phyloP scores from a whole-genome alignment of 2,329 filamentous ascomycete genomes.

The Magnaporthales sp. region DNA sequence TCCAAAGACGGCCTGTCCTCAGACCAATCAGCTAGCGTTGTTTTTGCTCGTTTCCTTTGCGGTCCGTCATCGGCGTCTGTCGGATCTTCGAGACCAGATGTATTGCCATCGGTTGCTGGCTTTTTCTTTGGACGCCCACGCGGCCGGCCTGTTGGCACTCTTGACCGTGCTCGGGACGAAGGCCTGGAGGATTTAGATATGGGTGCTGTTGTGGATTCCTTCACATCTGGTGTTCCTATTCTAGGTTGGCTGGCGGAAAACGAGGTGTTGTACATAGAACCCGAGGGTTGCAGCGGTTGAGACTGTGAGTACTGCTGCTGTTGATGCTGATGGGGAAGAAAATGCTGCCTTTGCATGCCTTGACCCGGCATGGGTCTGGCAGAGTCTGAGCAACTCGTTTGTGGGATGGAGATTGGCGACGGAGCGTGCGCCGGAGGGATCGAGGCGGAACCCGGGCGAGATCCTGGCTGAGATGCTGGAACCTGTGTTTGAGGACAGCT shows the following conservation, averaged over 20 bases:
- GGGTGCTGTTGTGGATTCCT: not conserved
- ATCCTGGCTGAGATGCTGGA: constrained; percentile 10
- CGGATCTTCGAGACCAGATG: constrained; percentile 61
- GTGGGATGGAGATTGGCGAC: constrained; percentile 1
- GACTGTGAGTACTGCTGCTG: not conserved
- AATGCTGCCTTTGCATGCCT: not conserved
- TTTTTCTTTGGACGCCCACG: constrained; percentile 48
- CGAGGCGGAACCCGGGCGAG: constrained; percentile 9
- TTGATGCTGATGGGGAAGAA: not conserved
- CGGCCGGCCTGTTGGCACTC: constrained; percentile 42
- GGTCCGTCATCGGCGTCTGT: constrained; percentile 50
- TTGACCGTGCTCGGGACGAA: constrained; percentile 44
- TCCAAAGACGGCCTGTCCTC: constrained; percentile 56
- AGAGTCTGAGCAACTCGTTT: not conserved
- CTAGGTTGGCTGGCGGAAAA: not conserved
- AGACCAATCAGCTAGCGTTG: constrained; percentile 55
- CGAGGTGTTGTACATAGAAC: not conserved
- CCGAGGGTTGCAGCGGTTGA: not conserved
- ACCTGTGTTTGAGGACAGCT: constrained; percentile 1
- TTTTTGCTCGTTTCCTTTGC: constrained; percentile 70
- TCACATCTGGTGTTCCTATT: not conserved
- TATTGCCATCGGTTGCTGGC: constrained; percentile 48
- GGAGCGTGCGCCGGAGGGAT: constrained; percentile 10
- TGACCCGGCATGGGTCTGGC: not conserved
- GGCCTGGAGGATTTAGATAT: constrained; percentile 43